Evolutionary conservation across 805 yeast species (phyloP), one percentile per base, ranked within the genome.

Genomic region (Candida endomychidarum): DNA sequence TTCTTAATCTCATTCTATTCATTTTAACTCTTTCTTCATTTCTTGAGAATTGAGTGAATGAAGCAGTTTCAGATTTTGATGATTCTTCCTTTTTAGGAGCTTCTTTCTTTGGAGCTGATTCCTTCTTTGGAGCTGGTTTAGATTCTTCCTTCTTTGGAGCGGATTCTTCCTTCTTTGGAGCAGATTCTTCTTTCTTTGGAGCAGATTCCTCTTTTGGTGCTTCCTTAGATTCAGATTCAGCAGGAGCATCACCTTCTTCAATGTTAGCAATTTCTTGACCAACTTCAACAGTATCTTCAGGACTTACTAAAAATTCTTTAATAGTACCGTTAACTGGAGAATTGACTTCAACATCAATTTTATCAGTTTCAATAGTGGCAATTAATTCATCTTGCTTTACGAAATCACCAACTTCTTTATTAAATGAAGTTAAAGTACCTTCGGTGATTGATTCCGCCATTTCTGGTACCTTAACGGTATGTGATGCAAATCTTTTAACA

Each of bases 1-100:
- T 93, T 78, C 99, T 87, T 72, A 87, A 70, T 74, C 99, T 85
- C 98, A 91, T 93, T 76, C 99, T 86, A 82, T 90, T 93, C 98
- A 91, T 91, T 77, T 91, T 91, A 50, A 93, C 95, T 64, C 89
- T 80, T 61, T 82, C 85, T 72, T 93, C 98, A 47, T 72, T 67
- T 74, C 99, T 86, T 43, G 93, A 76, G 60, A 86, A 87, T 37
- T 56, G 49, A 38, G 72, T 66, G 60, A 67, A 67, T 10, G 50
- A 44, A 31, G 69, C 65, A 32, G 64, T 51, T 17, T 40, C 38
- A 9, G 52, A 14, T 17, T 36, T 18, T 5, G 38, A n/a, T n/a
- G n/a, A 4, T 16, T 20, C 29, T 9, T 32, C 16, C 7, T 28
- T 26, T 44, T 54, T 48, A 46, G 51, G 49, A 10, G 55, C 43